Conservation (phyloP, 1,284 basidiomycete genomes). For the Boletus albobrunnescens region DNA sequence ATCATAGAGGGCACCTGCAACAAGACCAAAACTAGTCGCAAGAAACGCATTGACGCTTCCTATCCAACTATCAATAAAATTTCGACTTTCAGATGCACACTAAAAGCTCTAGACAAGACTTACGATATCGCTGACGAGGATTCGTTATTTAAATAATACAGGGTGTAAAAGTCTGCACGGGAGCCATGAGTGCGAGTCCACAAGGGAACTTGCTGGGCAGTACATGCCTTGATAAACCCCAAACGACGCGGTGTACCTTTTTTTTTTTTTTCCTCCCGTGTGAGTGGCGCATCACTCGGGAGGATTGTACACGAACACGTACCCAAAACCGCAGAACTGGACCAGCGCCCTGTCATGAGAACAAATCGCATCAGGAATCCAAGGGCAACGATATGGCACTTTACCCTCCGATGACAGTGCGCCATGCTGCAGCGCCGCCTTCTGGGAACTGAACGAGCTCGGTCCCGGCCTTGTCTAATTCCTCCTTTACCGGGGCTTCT, state of each 20-base stretch:
- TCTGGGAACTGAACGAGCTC: conserved; percentile 23
- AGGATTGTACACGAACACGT: background rate
- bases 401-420: conserved; percentile 25
- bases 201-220: background rate
- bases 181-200: background rate
- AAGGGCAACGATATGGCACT: background rate
- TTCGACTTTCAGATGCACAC: background rate
- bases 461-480: background rate
- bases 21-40: conserved; percentile 3
- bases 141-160: conserved; percentile 29
- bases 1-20: conserved; percentile 26
- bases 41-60: conserved; percentile 28
- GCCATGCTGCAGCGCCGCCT: conserved; percentile 28
- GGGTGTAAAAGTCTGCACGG: conserved; percentile 31
- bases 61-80: conserved; percentile 27
- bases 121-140: conserved; percentile 32
- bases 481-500: background rate
- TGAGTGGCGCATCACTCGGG: no score
- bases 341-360: conserved; percentile 17
- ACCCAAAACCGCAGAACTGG: conserved; percentile 30
- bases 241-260: conserved; percentile 26
- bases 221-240: conserved; percentile 33
- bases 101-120: conserved; percentile 2
- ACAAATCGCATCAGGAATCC: background rate
- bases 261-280: background rate